Evolutionary conservation across 805 yeast genomes (phyloP).

Genomic region (Lachancea waltii): DNA sequence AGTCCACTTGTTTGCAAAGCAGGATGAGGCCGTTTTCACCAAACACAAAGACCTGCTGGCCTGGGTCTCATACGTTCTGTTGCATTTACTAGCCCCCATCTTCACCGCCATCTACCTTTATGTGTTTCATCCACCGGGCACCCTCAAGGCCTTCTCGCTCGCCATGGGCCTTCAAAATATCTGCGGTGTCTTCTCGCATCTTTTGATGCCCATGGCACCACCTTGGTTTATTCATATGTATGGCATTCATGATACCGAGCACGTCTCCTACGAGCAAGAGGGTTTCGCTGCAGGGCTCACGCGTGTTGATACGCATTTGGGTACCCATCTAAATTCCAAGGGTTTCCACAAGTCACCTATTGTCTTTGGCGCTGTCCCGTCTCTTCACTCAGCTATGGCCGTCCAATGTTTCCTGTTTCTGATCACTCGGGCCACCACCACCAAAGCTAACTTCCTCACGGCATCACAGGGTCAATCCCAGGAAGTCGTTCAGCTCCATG

Average conservation of each 20-base stretch:
- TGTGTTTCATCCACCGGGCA: slow-evolving; percentile 62
- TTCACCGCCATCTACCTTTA: slow-evolving; percentile 57
- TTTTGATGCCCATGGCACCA: slow-evolving; percentile 63
- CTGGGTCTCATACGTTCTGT: slow-evolving; percentile 56
- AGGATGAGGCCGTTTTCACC: slow-evolving; percentile 32
- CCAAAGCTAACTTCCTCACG: slow-evolving; percentile 14
- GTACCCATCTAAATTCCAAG: slow-evolving; percentile 50
- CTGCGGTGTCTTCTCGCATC: slow-evolving; percentile 53
- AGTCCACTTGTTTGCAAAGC: slow-evolving; percentile 37
- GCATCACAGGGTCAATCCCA: neutral
- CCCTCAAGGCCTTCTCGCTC: slow-evolving; percentile 45
- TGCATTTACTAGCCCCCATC: slow-evolving; percentile 56
- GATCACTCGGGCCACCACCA: slow-evolving; percentile 31
- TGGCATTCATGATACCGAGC: slow-evolving; percentile 43
- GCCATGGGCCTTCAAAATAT: slow-evolving; percentile 56
- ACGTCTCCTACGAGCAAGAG: slow-evolving; percentile 53
- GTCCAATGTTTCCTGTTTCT: slow-evolving; percentile 41
- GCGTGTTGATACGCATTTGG: slow-evolving; percentile 56
- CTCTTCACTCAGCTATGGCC: slow-evolving; percentile 63
- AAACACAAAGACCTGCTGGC: slow-evolving; percentile 48
- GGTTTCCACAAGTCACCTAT: slow-evolving; percentile 65
- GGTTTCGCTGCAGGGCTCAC: slow-evolving; percentile 70
- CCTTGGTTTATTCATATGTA: slow-evolving; percentile 65
- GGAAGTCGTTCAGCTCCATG: neutral
- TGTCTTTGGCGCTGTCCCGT: slow-evolving; percentile 61